phyloP scores from a whole-genome alignment of 148 eudicot species.

The Rhododendron kiyosumense region DNA sequence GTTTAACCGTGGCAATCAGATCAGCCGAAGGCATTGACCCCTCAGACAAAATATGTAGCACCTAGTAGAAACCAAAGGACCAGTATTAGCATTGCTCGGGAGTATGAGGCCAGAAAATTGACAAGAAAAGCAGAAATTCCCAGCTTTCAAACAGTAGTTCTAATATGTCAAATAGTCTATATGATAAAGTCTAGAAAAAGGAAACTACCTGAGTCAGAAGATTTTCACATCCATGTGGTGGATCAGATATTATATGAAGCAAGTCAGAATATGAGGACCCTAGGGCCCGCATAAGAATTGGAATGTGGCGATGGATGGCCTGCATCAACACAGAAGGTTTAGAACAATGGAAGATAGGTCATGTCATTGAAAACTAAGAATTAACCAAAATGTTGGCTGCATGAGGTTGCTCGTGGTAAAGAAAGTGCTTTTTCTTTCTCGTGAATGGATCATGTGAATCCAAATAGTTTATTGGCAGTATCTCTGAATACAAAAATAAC shows the following conservation, averaged over 20 bases:
- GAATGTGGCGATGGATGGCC: constrained; percentile 90
- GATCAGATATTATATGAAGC: constrained; percentile 77
- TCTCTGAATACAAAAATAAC: background rate
- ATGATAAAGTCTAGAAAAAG: constrained; percentile 4
- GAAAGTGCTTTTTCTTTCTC: background rate
- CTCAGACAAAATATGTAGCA: constrained; percentile 68
- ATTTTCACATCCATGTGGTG: constrained; percentile 87
- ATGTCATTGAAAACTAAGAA: background rate
- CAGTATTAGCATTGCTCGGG: background rate
- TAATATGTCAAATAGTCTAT: background rate
- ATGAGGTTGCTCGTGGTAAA: background rate
- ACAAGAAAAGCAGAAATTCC: background rate
- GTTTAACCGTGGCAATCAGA: constrained; percentile 71
- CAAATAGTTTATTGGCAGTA: background rate
- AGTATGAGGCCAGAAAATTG: background rate
- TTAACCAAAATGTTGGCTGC: background rate
- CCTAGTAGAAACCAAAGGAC: constrained; percentile 36
- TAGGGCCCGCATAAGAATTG: constrained; percentile 67
- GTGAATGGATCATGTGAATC: background rate
- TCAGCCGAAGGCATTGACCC: constrained; percentile 70
- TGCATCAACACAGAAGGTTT: constrained; percentile 24
- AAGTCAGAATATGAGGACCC: constrained; percentile 74
- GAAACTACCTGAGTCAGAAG: constrained; percentile 69
- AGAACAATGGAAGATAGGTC: background rate
- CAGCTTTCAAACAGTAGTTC: background rate